Conservation (phyloP, 352 stramenopile genomes). For the Blastocystis sp. region DNA sequence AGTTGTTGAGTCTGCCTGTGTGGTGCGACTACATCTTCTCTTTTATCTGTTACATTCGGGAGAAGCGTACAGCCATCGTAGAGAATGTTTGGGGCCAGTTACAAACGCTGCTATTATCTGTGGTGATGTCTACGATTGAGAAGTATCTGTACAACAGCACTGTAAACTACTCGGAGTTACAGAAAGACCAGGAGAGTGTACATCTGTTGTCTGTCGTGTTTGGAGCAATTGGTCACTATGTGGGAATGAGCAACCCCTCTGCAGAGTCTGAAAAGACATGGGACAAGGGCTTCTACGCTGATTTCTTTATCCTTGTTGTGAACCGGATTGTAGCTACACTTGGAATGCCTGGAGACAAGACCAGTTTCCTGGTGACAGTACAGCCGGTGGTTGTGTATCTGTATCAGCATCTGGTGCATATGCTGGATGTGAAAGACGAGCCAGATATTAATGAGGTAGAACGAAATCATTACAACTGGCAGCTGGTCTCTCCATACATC, state of each 20-base stretch:
- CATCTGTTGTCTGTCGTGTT: not conserved
- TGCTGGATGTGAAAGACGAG: slow-evolving; percentile 6
- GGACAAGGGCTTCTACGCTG: not conserved
- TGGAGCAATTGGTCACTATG: not conserved
- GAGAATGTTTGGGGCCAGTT: slow-evolving; percentile 20
- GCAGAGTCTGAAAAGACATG: not conserved
- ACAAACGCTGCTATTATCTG: not conserved
- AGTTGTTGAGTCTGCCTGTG: not conserved
- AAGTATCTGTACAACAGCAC: slow-evolving; percentile 16
- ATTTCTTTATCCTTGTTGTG: slow-evolving; percentile 20
- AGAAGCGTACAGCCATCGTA: not conserved
- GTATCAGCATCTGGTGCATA: not conserved
- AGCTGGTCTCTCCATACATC: not conserved
- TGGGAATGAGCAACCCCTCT: not conserved
- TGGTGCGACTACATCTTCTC: slow-evolving; percentile 29
- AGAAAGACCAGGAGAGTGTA: not conserved
- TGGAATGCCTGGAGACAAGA: slow-evolving; percentile 33
- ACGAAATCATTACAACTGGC: slow-evolving; percentile 50
- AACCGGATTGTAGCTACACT: slow-evolving; percentile 15
- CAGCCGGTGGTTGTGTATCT: not conserved
- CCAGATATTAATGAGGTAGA: not conserved
- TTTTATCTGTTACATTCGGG: not conserved
- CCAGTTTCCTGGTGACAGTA: not conserved
- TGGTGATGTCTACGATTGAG: slow-evolving; percentile 21
- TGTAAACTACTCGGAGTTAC: not conserved